Evolutionary conservation across 2,329 filamentous ascomycete species (phyloP), one percentile per base, ranked within the genome.

Genomic region (Fusarium compactum): DNA sequence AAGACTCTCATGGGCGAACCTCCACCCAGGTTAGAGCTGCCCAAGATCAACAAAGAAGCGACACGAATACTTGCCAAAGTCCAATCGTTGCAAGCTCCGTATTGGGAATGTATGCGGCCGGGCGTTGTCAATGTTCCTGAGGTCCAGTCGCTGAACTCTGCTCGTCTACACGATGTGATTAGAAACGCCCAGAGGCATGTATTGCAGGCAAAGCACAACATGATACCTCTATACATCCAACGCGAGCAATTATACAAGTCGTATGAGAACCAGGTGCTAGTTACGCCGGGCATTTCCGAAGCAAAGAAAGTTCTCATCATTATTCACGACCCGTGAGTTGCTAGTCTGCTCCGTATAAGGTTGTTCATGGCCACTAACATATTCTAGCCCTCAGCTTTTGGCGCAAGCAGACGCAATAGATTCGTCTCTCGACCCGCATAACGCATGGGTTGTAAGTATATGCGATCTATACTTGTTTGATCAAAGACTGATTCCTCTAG

Each of bases 1-100:
- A 90, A 90, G 64, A 98, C 95, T 1, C 85, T 99, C 46, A 98
- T 99, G 94, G 94, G 96, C 24, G 95, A 99, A 76, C 93, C 95
- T 14, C 96, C 96, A 5, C 86, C 87, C 44, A 82, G 85, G 74
- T 86, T 91, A 79, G 78, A 81, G 16, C 79, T 90, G 4, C 84
- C 87, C 10, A 85, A 84, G 60, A 83, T 90, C 67, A 88, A 86
- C 77, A 85, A 83, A 72, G 86, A 88, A 22, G 89, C 89, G 1
- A 84, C 84, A 0, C 82, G 83, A 46, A 84, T 88, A 1, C 77
- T 91, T 27, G 85, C 87, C 41, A 86, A 85, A 70, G 89, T 90
- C 0, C 87, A 89, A 74, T 84, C 86, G 2, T 81, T 85, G 55
- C 89, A 91, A 68, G 87, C 89, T 3, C 87, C 86, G 24, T 96